Evolutionary conservation across 164 flowering plant species (phyloP).

Genomic region (Vitis riparia): DNA sequence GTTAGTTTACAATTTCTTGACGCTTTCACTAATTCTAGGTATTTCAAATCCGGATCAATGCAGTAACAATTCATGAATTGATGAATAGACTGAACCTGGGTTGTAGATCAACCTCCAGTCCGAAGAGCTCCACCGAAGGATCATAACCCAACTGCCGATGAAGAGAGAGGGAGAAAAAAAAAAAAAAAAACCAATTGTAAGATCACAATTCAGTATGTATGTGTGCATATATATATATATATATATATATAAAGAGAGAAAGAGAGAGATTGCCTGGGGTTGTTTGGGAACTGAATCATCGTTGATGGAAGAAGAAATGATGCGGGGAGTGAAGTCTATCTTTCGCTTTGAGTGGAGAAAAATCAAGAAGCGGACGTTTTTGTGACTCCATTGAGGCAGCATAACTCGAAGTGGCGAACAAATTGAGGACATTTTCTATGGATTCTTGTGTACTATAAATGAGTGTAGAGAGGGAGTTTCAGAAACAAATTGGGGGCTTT

Average conservation of each 20-base stretch:
- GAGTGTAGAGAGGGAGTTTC: neutral
- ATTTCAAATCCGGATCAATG: neutral
- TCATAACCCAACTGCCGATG: slow-evolving; percentile 57
- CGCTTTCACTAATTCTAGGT: no score
- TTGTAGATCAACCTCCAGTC: slow-evolving; percentile 51
- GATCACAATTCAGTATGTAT: neutral
- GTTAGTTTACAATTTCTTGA: no score
- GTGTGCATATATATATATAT: neutral
- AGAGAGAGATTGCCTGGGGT: slow-evolving; percentile 23
- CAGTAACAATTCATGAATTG: neutral
- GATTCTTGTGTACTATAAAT: slow-evolving; percentile 1
- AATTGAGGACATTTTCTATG: slow-evolving; percentile 24
- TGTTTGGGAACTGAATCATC: slow-evolving; percentile 33
- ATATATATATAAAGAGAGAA: neutral
- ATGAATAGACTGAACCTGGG: slow-evolving; percentile 45
- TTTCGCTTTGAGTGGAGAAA: slow-evolving; percentile 22
- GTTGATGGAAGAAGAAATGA: slow-evolving; percentile 20
- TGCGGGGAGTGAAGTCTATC: slow-evolving; percentile 15
- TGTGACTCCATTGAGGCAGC: slow-evolving; percentile 23
- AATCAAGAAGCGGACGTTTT: slow-evolving; percentile 18
- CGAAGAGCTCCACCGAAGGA: slow-evolving; percentile 72
- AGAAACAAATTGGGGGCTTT: no score
- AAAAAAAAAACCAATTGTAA: neutral
- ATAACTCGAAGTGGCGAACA: slow-evolving; percentile 20
- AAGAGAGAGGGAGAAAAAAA: slow-evolving; percentile 1